Evolutionary conservation across 2,329 filamentous ascomycete species (phyloP).

Genomic region (Paracamarosporium sp.): DNA sequence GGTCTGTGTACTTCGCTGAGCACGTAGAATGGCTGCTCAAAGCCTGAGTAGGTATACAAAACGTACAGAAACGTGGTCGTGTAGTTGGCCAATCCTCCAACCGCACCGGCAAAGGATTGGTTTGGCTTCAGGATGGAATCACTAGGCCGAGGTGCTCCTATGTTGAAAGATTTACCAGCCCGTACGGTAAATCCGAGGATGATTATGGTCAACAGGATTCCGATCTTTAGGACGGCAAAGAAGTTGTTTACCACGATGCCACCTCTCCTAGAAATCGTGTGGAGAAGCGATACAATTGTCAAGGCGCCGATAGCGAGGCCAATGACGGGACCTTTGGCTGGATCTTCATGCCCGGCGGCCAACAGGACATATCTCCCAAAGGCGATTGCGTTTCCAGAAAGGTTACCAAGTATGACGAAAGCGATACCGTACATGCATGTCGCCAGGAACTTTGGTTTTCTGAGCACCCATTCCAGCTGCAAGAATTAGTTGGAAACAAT

Average conservation of each 20-base stretch:
- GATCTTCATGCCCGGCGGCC: conserved; percentile 40
- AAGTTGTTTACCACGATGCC: conserved; percentile 60
- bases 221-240: conserved; percentile 58
- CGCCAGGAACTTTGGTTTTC: conserved; percentile 39
- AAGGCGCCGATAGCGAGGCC: conserved; percentile 57
- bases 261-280: conserved; percentile 43
- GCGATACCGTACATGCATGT: conserved; percentile 56
- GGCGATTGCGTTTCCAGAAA: conserved; percentile 57
- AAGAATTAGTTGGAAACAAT: not conserved
- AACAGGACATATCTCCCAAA: conserved; percentile 52
- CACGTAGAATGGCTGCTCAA: conserved; percentile 53
- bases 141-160: not conserved
- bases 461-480: conserved; percentile 57
- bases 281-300: conserved; percentile 40
- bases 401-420: conserved; percentile 58
- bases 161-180: conserved; percentile 4
- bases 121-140: conserved; percentile 20
- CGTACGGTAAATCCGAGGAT: conserved; percentile 44
- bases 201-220: conserved; percentile 56
- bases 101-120: conserved; percentile 22
- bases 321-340: conserved; percentile 43
- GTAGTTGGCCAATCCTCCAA: conserved; percentile 34
- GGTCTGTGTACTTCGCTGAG: conserved; percentile 24
- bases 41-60: conserved; percentile 51
- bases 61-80: conserved; percentile 53